These are phyloP conservation scores for Neospora caninum DNA, from an alignment of 169 alveolate genomes.

Conservation along the genomic window DNA sequence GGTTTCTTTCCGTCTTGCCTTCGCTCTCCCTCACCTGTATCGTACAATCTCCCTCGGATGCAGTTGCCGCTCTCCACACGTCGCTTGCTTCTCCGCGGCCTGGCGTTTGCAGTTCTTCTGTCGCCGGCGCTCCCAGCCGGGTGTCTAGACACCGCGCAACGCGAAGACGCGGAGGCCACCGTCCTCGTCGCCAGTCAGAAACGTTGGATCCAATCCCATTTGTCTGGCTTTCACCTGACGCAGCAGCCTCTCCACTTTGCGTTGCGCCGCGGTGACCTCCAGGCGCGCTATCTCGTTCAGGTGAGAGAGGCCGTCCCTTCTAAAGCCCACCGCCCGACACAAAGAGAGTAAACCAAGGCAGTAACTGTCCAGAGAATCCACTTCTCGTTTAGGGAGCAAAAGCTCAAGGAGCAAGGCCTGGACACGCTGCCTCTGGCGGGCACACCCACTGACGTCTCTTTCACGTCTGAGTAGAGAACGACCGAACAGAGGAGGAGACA, in stretches of 20 bases:
- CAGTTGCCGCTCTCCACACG: background rate
- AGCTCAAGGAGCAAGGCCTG: no score
- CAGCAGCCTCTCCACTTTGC: conserved; percentile 23
- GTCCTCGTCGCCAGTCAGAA: background rate
- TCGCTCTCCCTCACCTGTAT: no score
- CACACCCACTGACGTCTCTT: no score
- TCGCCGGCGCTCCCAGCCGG: background rate
- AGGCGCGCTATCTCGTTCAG: background rate
- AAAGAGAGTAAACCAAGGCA: no score
- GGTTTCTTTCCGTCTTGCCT: background rate
- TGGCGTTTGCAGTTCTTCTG: background rate
- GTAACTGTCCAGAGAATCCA: no score
- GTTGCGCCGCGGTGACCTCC: background rate
- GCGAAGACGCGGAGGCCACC: background rate
- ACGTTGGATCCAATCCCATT: background rate
- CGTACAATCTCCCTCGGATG: no score
- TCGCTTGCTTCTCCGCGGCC: background rate
- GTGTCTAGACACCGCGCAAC: background rate
- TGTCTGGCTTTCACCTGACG: background rate
- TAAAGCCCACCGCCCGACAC: no score
- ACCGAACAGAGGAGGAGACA: no score
- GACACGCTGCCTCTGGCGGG: no score
- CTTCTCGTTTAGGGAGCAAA: no score
- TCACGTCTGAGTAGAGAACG: no score
- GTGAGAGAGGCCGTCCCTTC: background rate